Conservation (phyloP, 208 protist species). For the Jaenimonas drosophilae region DNA sequence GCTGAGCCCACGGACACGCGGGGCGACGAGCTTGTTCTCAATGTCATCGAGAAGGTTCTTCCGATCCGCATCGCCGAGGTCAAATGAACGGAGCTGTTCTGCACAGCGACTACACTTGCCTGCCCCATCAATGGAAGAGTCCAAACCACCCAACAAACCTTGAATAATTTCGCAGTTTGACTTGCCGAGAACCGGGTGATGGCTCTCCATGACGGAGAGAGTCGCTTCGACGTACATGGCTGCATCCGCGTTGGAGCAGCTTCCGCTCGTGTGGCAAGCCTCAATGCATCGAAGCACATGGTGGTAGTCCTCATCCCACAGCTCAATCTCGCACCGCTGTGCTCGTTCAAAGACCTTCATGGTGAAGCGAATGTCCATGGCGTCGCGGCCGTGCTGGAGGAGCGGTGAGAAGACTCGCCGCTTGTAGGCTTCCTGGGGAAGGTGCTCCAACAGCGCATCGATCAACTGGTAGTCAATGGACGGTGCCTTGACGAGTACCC, state of each 20-base stretch:
- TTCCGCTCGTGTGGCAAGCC: neutral
- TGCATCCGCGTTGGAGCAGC: neutral
- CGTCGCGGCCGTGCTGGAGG: conserved; percentile 26
- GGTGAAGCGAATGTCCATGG: conserved; percentile 19
- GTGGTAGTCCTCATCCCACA: conserved; percentile 79
- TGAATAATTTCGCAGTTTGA: conserved; percentile 40
- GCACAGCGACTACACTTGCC: conserved; percentile 36
- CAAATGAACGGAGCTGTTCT: conserved; percentile 38
- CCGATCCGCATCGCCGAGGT: conserved; percentile 35
- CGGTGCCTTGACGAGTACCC: conserved; percentile 19
- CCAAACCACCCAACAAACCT: conserved; percentile 29
- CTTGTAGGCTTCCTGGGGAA: conserved; percentile 40
- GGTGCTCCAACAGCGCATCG: conserved; percentile 24
- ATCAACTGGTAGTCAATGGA: conserved; percentile 15
- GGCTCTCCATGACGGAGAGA: conserved; percentile 32
- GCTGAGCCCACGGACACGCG: conserved; percentile 29
- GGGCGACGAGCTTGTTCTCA: conserved; percentile 54
- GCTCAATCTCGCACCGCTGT: conserved; percentile 25
- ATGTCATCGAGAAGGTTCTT: conserved; percentile 47
- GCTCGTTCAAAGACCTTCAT: conserved; percentile 32
- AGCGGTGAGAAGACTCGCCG: conserved; percentile 58
- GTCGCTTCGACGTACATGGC: conserved; percentile 12
- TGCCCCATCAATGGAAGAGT: conserved; percentile 14
- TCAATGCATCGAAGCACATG: conserved; percentile 30
- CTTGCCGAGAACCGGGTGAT: conserved; percentile 68